These are phyloP conservation scores for Trypanosoma lewisi DNA, from an alignment of 208 protist genomes.

Conservation along the genomic window DNA sequence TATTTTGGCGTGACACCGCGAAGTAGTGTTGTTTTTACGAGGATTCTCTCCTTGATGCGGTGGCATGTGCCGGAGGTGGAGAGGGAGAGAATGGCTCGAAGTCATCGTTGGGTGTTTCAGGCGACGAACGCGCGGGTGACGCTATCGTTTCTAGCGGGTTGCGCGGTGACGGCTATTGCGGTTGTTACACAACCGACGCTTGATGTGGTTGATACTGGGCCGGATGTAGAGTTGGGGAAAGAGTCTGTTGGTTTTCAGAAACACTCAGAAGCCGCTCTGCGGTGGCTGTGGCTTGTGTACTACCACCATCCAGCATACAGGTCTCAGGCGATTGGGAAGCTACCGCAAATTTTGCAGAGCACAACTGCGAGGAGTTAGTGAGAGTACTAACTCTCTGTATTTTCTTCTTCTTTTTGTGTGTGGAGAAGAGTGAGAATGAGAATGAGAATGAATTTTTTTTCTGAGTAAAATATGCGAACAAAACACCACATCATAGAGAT, in stretches of 20 bases:
- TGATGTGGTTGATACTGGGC: conserved; percentile 51
- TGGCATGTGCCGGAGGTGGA: conserved; percentile 36
- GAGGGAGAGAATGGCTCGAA: conserved; percentile 58
- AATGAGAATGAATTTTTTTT: too few species aligned
- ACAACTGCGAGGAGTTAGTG: neutral
- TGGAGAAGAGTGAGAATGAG: neutral
- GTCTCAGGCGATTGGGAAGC: neutral
- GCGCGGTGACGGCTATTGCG: conserved; percentile 38
- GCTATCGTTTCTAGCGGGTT: conserved; percentile 53
- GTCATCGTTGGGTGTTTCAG: conserved; percentile 61
- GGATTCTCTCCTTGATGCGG: conserved; percentile 33
- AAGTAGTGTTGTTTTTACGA: conserved; percentile 56
- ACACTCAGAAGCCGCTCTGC: conserved; percentile 51
- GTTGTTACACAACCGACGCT: conserved; percentile 40
- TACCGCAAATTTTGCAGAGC: neutral
- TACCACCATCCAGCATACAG: conserved; percentile 82
- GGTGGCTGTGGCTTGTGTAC: conserved; percentile 85
- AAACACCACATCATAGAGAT: too few species aligned
- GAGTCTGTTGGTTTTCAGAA: conserved; percentile 58
- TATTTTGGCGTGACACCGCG: conserved; percentile 61
- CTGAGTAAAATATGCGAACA: too few species aligned
- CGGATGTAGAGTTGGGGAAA: conserved; percentile 54
- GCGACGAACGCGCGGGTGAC: conserved; percentile 69
- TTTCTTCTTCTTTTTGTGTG: neutral
- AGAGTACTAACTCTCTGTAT: neutral